These are phyloP conservation scores for Zygoascus tannicola DNA, from an alignment of 805 yeast species.

Conservation along the genomic window DNA sequence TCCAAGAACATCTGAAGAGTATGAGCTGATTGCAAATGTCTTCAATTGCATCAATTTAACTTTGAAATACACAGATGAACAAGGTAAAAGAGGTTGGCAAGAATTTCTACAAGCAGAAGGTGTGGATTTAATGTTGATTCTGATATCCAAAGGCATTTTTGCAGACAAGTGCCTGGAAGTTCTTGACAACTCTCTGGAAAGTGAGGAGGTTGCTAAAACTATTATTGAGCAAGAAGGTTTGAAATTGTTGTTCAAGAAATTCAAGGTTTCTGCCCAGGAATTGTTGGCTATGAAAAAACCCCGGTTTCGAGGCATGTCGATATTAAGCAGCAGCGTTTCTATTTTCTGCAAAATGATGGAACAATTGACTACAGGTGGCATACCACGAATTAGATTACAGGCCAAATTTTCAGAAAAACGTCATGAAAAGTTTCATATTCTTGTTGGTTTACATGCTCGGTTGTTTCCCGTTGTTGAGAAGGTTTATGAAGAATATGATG, in stretches of 20 bases:
- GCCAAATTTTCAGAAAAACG: slow-evolving; percentile 7
- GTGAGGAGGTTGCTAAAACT: slow-evolving; percentile 2
- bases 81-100: slow-evolving; percentile 2
- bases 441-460: neutral
- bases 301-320: neutral
- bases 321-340: neutral
- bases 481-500: slow-evolving; percentile 1
- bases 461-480: neutral
- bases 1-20: neutral
- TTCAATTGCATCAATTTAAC: slow-evolving; percentile 5
- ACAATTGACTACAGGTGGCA: slow-evolving; percentile 12
- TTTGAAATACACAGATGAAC: no score
- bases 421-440: neutral
- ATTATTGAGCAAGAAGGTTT: slow-evolving; percentile 13
- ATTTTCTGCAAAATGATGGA: slow-evolving; percentile 8
- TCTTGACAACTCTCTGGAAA: slow-evolving; percentile 3
- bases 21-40: slow-evolving; percentile 9
- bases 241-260: slow-evolving; percentile 8
- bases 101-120: slow-evolving; percentile 15
- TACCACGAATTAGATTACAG: slow-evolving; percentile 7
- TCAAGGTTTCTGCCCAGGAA: neutral
- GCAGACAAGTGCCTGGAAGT: slow-evolving; percentile 9
- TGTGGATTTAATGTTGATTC: slow-evolving; percentile 14
- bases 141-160: neutral
- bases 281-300: neutral